Base-by-base conservation (phyloP, 352 stramenopile genomes). In the Globisporangium heterothallicum region DNA sequence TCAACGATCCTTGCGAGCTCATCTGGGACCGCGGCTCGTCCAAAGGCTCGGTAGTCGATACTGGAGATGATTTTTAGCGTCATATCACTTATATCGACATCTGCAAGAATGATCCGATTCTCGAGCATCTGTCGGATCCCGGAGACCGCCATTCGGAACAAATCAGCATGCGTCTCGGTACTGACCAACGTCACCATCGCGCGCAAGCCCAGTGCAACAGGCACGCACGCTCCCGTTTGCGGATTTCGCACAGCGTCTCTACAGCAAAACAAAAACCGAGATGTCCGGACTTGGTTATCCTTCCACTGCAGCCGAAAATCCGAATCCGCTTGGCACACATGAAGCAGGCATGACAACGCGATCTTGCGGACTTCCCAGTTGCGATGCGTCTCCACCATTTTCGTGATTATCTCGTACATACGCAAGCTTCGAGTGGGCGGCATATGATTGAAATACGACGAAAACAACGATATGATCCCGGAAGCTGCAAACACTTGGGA, bases 31-130 rank as follows among this genome's bases (percentile, higher is more conserved):
- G 84, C 84, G 44, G 81, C 73, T 14, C 84, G 74, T 3, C 84
- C 84, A 65, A 94, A 92, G 18, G 84, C 84, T 0, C 77, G 70
- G 42, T 87, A 94, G 49, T 92, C 76, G 43, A 94, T 82, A 54
- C 78, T 91, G 6, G 81, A 84, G 24, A 92, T 71, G 18, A 94
- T 58, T 55, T 94, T 94, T 13, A 83, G 64, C 27, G 68, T 72
- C 21, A 86, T 68, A 50, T 94, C 84, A 42, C 70, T 91, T n/a
- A 94, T 65, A 59, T 94, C 81, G n/a, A 92, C 75, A 58, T 94
- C 81, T 47, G 73, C 61, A 14, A 94, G 66, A 32, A 94, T 74
- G 7, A 77, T 54, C 30, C 84, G 81, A 52, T 94, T 94, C 65
- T 84, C 73, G 4, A 94, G 59, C 84, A 94, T 94, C 0, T 45